Percentiles rank a stretch among this genome's conserved stretches.
Evolutionary conservation across 2,329 filamentous ascomycete genomes (phyloP).

Genomic region (Byssoonygena ceratinophila): DNA sequence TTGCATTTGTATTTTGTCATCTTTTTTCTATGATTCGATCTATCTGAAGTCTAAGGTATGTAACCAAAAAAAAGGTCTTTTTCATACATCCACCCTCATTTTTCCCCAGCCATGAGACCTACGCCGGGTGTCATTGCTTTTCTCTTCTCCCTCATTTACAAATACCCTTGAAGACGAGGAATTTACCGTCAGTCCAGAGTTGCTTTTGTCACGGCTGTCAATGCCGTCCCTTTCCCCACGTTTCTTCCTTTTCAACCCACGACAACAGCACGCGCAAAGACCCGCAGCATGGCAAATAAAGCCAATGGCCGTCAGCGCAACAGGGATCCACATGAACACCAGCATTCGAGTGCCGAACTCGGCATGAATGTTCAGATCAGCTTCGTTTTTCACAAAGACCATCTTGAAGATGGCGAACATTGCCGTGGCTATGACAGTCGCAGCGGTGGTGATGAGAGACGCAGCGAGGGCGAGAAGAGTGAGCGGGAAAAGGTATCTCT

Average conservation of each 20-base stretch:
- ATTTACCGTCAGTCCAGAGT: neutral
- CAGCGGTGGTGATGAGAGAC: constrained; percentile 57
- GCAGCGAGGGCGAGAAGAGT: constrained; percentile 57
- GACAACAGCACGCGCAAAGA: constrained; percentile 49
- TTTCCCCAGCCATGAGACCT: constrained; percentile 5
- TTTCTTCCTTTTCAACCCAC: constrained; percentile 13
- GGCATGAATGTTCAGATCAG: constrained; percentile 65
- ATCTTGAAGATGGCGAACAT: constrained; percentile 75
- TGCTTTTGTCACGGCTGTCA: neutral
- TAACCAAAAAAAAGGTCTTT: too few relatives aligned
- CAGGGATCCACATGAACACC: constrained; percentile 79
- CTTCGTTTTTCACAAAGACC: constrained; percentile 56
- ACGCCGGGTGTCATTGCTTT: constrained; percentile 1
- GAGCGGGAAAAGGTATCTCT: constrained; percentile 52
- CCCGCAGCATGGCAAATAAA: constrained; percentile 59
- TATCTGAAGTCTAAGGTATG: too few relatives aligned
- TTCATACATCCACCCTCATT: constrained; percentile 4
- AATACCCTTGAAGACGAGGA: neutral
- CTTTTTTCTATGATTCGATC: too few relatives aligned
- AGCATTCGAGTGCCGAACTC: constrained; percentile 64
- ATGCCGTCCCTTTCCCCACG: neutral
- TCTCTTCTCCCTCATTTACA: neutral
- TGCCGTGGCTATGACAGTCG: constrained; percentile 64
- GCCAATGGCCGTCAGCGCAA: constrained; percentile 54
- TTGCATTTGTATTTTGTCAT: too few relatives aligned